Conservation (phyloP, 495 filamentous ascomycete genomes). For the Penicillium desertorum region DNA sequence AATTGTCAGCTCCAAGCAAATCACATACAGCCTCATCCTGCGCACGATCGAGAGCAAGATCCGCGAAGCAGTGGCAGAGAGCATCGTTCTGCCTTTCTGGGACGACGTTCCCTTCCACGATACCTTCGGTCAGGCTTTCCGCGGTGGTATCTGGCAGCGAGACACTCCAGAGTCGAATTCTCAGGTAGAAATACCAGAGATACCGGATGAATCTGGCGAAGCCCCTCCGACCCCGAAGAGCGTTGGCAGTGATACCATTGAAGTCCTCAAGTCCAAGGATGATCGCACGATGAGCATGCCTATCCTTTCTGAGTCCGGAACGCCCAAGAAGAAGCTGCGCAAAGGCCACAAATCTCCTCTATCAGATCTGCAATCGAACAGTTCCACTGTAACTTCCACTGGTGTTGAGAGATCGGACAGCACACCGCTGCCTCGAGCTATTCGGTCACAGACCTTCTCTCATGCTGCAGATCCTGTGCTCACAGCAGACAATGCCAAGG, state of each 20-base stretch:
- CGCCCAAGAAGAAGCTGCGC: slow-evolving; percentile 34
- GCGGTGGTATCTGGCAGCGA: slow-evolving; percentile 86
- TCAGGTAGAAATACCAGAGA: slow-evolving; percentile 54
- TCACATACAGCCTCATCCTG: slow-evolving; percentile 88
- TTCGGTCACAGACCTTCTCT: slow-evolving; percentile 65
- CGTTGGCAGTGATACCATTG: slow-evolving; percentile 34
- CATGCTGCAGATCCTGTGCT: slow-evolving; percentile 62
- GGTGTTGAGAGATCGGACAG: slow-evolving; percentile 37
- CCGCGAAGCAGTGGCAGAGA: slow-evolving; percentile 88
- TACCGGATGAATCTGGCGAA: slow-evolving; percentile 56
- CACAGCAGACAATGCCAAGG: slow-evolving; percentile 59
- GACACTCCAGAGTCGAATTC: slow-evolving; percentile 50
- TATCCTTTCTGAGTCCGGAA: slow-evolving; percentile 35
- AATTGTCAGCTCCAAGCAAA: slow-evolving; percentile 91
- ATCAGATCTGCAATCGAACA: slow-evolving; percentile 29
- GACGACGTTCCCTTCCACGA: slow-evolving; percentile 90
- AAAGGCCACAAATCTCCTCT: slow-evolving; percentile 31
- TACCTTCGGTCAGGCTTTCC: slow-evolving; percentile 69
- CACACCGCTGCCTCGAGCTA: slow-evolving; percentile 50
- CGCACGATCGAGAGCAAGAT: slow-evolving; percentile 93
- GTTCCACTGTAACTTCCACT: slow-evolving; percentile 38
- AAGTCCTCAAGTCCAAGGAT: slow-evolving; percentile 44
- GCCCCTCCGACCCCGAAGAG: slow-evolving; percentile 43
- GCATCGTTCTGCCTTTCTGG: slow-evolving; percentile 91
- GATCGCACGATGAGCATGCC: slow-evolving; percentile 63